Evolutionary conservation across 345 rosid genomes (phyloP), one percentile per base, ranked within the genome.

Genomic region (Salix udensis): DNA sequence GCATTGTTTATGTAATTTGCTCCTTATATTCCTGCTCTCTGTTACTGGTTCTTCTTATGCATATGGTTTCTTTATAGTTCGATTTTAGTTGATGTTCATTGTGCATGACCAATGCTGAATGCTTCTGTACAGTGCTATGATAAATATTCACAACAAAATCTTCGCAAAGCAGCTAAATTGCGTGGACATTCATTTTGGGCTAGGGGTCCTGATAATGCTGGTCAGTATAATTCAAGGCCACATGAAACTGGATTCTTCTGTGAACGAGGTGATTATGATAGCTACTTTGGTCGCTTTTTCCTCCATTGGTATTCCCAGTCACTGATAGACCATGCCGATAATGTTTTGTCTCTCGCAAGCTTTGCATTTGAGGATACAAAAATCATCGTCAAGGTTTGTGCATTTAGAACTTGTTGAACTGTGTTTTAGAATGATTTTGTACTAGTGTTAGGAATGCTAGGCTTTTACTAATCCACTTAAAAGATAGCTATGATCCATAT

Each of bases 261-360:
- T 74, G 97, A 92, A 81, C 86, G 90, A 70, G 98, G 98, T 77
- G 97, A 92, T 84, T 94, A 94, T 69, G 97, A 94, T 83, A 88
- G 98, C 87, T 92, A 89, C 87, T 91, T 86, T 19, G 98, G 98
- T 64, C 97, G 92, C 76, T 94, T 94, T 86, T 94, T 94, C 87
- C 88, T 94, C 78, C 87, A 87, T 10, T 94, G 98, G 98, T 94
- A 94, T 79, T 84, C 94, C 1, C 97, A 91, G 50, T 81, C 87
- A 55, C 81, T 94, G 71, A 85, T 87, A 67, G 86, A 85, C 64
- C 97, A 94, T 75, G 95, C 94, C 7, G 96, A 92, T 82, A 90
- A 85, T 70, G 93, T 95, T 74, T 80, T 95, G 79, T 92, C 94
- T 80, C 95, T 92, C 66, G 89, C 97, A 64, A 85, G 74, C 75